Conservation (phyloP, 1,284 basidiomycete species). For the Calocybe gambosa region DNA sequence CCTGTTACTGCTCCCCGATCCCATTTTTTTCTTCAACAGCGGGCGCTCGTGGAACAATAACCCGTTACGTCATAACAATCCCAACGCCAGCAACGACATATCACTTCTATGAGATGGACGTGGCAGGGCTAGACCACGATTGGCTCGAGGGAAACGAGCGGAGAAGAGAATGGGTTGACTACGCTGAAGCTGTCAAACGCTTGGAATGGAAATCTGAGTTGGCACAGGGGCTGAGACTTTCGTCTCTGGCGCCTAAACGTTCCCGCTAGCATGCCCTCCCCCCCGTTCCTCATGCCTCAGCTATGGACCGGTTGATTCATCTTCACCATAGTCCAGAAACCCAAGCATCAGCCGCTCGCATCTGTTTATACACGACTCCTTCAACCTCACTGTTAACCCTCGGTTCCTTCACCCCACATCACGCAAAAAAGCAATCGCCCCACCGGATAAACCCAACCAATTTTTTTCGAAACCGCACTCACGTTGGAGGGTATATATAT, state of each 20-base stretch:
- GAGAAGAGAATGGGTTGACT: slow-evolving; percentile 79
- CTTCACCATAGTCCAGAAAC: too few relatives aligned
- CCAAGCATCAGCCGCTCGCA: slow-evolving; percentile 12
- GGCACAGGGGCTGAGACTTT: slow-evolving; percentile 62
- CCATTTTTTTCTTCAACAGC: slow-evolving; percentile 20
- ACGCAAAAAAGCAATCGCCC: slow-evolving; percentile 8
- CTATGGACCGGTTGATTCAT: too few relatives aligned
- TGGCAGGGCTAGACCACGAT: slow-evolving; percentile 60
- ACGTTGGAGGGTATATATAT: neutral
- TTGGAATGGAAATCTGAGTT: slow-evolving; percentile 77
- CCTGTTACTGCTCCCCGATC: slow-evolving; percentile 28
- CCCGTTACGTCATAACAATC: slow-evolving; percentile 43
- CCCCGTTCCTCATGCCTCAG: neutral
- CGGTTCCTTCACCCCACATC: slow-evolving; percentile 22
- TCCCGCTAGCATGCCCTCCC: slow-evolving; percentile 5
- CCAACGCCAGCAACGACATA: slow-evolving; percentile 70
- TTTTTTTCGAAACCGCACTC: too few relatives aligned
- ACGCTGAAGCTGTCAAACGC: slow-evolving; percentile 64
- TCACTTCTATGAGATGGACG: slow-evolving; percentile 84
- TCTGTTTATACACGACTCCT: slow-evolving; percentile 20
- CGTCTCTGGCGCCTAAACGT: slow-evolving; percentile 52
- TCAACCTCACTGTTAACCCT: slow-evolving; percentile 6
- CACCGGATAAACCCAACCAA: slow-evolving; percentile 6
- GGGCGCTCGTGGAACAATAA: slow-evolving; percentile 22
- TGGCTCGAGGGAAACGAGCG: slow-evolving; percentile 77